Conservation (phyloP, 73 alveolate genomes). For the Paramecium pentaurelia region DNA sequence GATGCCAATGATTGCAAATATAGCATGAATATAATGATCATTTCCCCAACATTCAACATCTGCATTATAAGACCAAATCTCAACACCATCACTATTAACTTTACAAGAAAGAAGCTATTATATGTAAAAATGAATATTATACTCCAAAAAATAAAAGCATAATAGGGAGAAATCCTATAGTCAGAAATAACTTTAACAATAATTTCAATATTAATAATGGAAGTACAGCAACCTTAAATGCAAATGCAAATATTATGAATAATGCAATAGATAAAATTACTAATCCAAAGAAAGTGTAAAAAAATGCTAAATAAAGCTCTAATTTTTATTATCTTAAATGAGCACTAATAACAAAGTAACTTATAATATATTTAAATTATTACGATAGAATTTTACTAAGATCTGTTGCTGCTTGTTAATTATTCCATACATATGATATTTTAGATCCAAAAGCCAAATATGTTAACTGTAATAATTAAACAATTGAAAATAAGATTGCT, state of each 20-base stretch:
- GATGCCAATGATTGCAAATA: background rate
- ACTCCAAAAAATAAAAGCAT: slow-evolving; percentile 37
- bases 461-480: background rate
- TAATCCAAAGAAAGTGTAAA: background rate
- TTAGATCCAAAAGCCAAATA: background rate
- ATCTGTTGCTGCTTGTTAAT: background rate
- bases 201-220: background rate
- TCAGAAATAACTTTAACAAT: background rate
- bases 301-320: background rate
- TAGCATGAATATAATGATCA: background rate
- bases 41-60: background rate
- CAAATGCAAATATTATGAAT: background rate
- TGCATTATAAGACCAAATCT: background rate
- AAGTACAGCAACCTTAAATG: background rate
- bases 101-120: background rate
- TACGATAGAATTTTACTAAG: background rate
- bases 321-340: background rate
- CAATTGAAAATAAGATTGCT: background rate
- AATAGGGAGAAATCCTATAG: background rate
- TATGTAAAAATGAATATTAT: background rate
- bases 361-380: background rate
- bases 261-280: background rate
- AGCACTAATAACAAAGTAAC: background rate
- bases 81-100: background rate
- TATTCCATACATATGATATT: background rate